Conservation (phyloP, 768 basidiomycete species). For the Zangia roseola region DNA sequence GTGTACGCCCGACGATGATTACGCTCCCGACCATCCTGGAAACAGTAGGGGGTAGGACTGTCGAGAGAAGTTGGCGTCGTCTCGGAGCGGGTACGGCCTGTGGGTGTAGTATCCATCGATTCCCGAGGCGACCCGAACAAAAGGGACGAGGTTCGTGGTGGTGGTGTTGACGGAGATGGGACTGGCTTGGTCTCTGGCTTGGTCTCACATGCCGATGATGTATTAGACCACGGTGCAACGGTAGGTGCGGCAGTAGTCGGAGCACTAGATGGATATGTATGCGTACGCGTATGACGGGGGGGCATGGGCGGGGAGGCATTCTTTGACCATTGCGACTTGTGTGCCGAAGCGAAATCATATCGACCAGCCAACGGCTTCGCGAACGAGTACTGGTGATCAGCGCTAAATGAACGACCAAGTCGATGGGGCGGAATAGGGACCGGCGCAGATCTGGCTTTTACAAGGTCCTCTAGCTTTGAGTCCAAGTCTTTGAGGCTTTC, state of each 20-base stretch:
- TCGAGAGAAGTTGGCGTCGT: conserved; percentile 1
- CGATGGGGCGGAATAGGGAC: conserved; percentile 12
- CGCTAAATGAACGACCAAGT: conserved; percentile 28
- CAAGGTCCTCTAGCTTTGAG: conserved; percentile 66
- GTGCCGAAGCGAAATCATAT: conserved; percentile 56
- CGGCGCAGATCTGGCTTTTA: conserved; percentile 29
- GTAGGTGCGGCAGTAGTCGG: conserved; percentile 36
- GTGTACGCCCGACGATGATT: conserved; percentile 62
- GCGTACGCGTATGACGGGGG: conserved; percentile 38
- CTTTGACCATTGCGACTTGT: conserved; percentile 38
- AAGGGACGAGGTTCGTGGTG: not conserved
- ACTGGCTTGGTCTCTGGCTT: conserved; percentile 2
- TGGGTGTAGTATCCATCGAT: conserved; percentile 6
- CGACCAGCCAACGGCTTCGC: conserved; percentile 47
- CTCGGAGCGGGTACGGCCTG: conserved; percentile 10
- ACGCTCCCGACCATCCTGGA: conserved; percentile 27
- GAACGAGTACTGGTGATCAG: conserved; percentile 22
- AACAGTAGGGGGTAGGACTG: conserved; percentile 10
- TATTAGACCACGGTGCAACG: conserved; percentile 41
- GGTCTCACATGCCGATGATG: conserved; percentile 1
- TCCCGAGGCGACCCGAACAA: conserved; percentile 27
- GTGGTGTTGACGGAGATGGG: not conserved
- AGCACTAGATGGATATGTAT: conserved; percentile 46
- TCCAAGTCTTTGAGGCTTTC: conserved; percentile 59
- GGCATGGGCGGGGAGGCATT: conserved; percentile 1